Percentiles rank a stretch among this genome's conserved stretches.
These are phyloP conservation scores for Monosporascus sp. DNA, from an alignment of 2,329 filamentous ascomycete species.

Conservation along the genomic window DNA sequence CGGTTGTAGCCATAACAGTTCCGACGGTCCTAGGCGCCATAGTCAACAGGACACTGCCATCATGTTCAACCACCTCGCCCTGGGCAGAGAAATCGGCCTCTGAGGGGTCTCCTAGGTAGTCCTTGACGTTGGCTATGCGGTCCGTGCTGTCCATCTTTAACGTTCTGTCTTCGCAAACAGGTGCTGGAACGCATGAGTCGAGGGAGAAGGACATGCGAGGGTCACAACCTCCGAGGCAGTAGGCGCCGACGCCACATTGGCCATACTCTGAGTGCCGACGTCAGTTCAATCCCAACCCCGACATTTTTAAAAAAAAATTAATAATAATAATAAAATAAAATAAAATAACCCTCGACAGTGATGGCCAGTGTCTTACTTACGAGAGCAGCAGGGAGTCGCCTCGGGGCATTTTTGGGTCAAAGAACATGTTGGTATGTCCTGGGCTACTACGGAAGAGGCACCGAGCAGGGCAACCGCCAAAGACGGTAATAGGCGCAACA, in stretches of 20 bases:
- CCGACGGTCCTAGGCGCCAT: conserved; percentile 84
- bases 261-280: conserved; percentile 65
- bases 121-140: conserved; percentile 62
- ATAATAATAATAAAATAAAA: no score
- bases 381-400: conserved; percentile 71
- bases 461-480: conserved; percentile 35
- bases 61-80: conserved; percentile 64
- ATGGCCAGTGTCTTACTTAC: conserved; percentile 44
- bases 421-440: conserved; percentile 35
- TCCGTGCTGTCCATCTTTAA: conserved; percentile 71
- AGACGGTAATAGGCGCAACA: conserved; percentile 23
- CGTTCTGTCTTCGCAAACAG: conserved; percentile 69
- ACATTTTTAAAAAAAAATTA: no score
- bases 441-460: conserved; percentile 31
- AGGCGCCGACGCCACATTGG: conserved; percentile 87
- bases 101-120: conserved; percentile 80
- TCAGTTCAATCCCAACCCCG: background rate
- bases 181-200: conserved; percentile 78
- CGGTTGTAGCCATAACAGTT: conserved; percentile 75
- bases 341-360: conserved; percentile 2
- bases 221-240: conserved; percentile 93
- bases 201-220: conserved; percentile 76
- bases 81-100: conserved; percentile 84
- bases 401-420: conserved; percentile 60
- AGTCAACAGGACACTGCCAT: conserved; percentile 72